These are phyloP conservation scores for Piromyces finnis DNA, from an alignment of 192 early-diverging fungal genomes.

Conservation along the genomic window DNA sequence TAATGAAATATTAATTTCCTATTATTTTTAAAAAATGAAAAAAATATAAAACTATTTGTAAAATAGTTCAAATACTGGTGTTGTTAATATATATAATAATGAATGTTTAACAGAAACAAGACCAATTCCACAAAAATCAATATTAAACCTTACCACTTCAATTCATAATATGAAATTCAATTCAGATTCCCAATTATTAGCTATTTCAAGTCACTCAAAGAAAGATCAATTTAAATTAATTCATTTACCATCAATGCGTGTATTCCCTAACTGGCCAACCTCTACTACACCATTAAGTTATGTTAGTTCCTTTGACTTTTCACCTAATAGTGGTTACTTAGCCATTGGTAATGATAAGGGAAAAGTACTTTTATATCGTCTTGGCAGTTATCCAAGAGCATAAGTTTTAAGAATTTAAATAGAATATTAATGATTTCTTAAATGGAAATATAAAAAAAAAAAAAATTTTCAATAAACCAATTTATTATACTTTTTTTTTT, in stretches of 20 bases:
- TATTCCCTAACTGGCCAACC: slow-evolving; percentile 94
- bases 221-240: slow-evolving; percentile 65
- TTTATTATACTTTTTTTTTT: no score
- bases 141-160: slow-evolving; percentile 72
- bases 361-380: slow-evolving; percentile 65
- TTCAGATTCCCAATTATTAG: slow-evolving; percentile 68
- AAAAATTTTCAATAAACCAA: no score
- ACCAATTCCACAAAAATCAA: slow-evolving; percentile 52
- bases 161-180: slow-evolving; percentile 62
- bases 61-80: slow-evolving; percentile 45
- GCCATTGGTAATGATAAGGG: slow-evolving; percentile 84
- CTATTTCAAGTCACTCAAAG: slow-evolving; percentile 49
- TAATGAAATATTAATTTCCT: no score
- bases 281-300: slow-evolving; percentile 57
- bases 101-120: slow-evolving; percentile 19
- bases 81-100: slow-evolving; percentile 78
- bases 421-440: no score
- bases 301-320: slow-evolving; percentile 63
- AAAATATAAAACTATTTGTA: no score
- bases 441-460: no score
- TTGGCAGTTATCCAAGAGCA: slow-evolving; percentile 18
- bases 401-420: no score
- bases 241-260: slow-evolving; percentile 59
- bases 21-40: no score
- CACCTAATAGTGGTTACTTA: slow-evolving; percentile 79